Evolutionary conservation across 2,329 filamentous ascomycete genomes (phyloP), one percentile per base, ranked within the genome.

Genomic region (Penicillium crustosum): DNA sequence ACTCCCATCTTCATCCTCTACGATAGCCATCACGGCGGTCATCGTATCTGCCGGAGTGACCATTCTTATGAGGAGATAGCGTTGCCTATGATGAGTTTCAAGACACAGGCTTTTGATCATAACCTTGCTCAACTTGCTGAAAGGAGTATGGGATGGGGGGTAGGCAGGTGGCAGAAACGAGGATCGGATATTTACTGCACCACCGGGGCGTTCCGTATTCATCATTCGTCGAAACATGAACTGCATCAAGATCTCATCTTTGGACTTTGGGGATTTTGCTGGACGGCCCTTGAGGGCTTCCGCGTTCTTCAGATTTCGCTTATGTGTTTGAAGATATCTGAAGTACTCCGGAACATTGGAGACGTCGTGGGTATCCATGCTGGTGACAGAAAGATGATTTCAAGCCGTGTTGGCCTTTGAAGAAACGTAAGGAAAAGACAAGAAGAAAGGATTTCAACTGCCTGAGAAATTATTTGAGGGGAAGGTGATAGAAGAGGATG

Each of bases 11-110:
- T 79, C 70, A 53, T 82, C 80, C 38, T 81, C 74, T 0, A 72
- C 74, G 33, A 80, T 64, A 0, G 67, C 63, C 65, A 73, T 73
- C 25, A 75, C 65, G 0, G 69, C 70, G 4, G 68, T 70, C 57
- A 74, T 71, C 5, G 54, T 64, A 36, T 68, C 57, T 1, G 74
- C 60, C 1, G 65, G 63, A 0, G 71, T 72, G 12, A 76, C 61
- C 7, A 66, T 60, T 49, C 72, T 65, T 12, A 78, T 19, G 3
- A 75, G 43, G 9, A 78, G 38, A 50, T 74, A 77, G 0, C 5
- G 64, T 1, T 72, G 77, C 6, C 73, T 67, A 63, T 79, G 76
- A 55, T 78, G 75, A n/a, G 67, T 76, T 59, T 78, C 74, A 17
- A 77, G 64, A 17, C 31, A 44, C 7, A 80, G 68, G 13, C 74